These are phyloP conservation scores for Metschnikowia baotianmanensis DNA, from an alignment of 805 yeast species.

Conservation along the genomic window DNA sequence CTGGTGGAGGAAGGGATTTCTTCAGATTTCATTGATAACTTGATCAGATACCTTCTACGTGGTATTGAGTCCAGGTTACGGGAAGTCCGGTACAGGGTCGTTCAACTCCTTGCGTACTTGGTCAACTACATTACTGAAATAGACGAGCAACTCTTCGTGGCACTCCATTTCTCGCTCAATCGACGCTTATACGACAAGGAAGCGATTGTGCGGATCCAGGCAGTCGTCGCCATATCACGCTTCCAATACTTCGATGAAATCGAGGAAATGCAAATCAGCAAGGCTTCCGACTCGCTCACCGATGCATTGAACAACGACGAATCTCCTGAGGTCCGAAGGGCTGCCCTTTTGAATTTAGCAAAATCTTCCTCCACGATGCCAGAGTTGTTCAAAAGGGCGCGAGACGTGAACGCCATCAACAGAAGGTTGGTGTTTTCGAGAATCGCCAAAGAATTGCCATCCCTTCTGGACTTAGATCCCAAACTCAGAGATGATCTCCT, in stretches of 20 bases:
- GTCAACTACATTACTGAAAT: slow-evolving; percentile 74
- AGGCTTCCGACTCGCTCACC: slow-evolving; percentile 30
- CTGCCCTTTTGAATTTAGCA: slow-evolving; percentile 70
- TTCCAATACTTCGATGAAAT: slow-evolving; percentile 53
- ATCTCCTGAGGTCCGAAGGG: slow-evolving; percentile 85
- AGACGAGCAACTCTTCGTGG: slow-evolving; percentile 66
- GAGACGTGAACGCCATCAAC: slow-evolving; percentile 71
- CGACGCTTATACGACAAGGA: slow-evolving; percentile 75
- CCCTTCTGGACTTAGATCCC: slow-evolving; percentile 43
- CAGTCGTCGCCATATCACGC: slow-evolving; percentile 73
- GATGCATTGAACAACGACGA: slow-evolving; percentile 71
- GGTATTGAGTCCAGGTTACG: slow-evolving; percentile 78
- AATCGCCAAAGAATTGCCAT: slow-evolving; percentile 64
- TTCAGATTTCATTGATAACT: slow-evolving; percentile 53
- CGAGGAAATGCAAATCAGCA: slow-evolving; percentile 18
- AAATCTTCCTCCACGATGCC: slow-evolving; percentile 54
- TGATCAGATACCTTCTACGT: slow-evolving; percentile 65
- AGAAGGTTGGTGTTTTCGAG: slow-evolving; percentile 72
- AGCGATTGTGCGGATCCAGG: slow-evolving; percentile 75
- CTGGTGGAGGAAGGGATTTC: no score
- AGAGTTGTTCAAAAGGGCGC: slow-evolving; percentile 70
- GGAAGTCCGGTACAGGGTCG: slow-evolving; percentile 75
- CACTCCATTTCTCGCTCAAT: slow-evolving; percentile 57
- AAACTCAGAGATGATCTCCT: slow-evolving; percentile 65
- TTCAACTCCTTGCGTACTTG: slow-evolving; percentile 69